Evolutionary conservation across 495 filamentous ascomycete genomes (phyloP), one percentile per base, ranked within the genome.

Genomic region (Lophiostoma macrostomum): DNA sequence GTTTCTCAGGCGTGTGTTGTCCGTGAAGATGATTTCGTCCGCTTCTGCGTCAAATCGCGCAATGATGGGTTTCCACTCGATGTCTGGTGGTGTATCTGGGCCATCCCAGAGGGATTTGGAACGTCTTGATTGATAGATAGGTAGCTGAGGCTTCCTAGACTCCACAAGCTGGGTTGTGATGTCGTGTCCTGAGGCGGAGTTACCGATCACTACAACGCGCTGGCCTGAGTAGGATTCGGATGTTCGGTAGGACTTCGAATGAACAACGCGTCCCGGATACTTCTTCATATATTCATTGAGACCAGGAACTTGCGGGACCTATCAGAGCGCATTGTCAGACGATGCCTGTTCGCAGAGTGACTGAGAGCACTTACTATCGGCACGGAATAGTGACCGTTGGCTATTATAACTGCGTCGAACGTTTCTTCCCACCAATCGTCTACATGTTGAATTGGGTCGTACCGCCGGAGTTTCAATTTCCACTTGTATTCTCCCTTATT

Each of bases 151-250:
- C 0, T 50, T 35, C 0, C 69, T 72, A 8, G 60, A 45, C 6
- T 62, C 38, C 20, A 69, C 51, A 1, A 77, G 65, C 13, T 74
- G 70, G 3, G 61, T 45, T 1, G 69, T 66, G 2, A 78, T 36
- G 54, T 78, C 75, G 58, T 73, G 71, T 5, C 74, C 75, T 1
- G 74, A 77, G n/a, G 75, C 73, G 1, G 73, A 75, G 67, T 77
- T 77, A 32, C 75, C 74, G 38, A 78, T 70, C 0, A 76, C 38
- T 22, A 78, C 58, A 12, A 78, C 67, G 28, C 53, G 65, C 41
- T 74, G 68, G 20, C 22, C 25, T 14, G 50, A 34, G 59, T 69
- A 76, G 12, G 59, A 16, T 3, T 42, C 39, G 0, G 73, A 62
- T 1, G 71, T 59, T 19, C 74, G 73, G 58, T 74, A 78, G 43